A percentile compares a stretch with the other conserved stretches of the same genome.
These are phyloP conservation scores for Hypomontagnella monticulosa DNA, from an alignment of 495 filamentous ascomycete species.

Conservation along the genomic window DNA sequence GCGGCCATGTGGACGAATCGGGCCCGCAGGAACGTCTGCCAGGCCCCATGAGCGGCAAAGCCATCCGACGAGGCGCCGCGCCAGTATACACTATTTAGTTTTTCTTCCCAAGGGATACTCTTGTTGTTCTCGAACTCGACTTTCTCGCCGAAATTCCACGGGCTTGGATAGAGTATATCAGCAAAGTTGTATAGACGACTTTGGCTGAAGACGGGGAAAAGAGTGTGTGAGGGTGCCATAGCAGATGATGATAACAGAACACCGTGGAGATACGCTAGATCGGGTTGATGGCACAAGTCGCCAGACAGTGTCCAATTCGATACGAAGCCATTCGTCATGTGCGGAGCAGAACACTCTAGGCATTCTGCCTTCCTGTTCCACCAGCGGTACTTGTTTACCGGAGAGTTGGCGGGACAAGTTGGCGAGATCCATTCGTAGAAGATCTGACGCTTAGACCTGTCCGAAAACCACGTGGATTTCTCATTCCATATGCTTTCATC, in stretches of 20 bases:
- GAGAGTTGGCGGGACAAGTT: slow-evolving; percentile 66
- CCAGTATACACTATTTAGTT: slow-evolving; percentile 68
- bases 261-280: slow-evolving; percentile 76
- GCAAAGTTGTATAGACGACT: slow-evolving; percentile 69
- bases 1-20: slow-evolving; percentile 71
- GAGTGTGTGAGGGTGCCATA: slow-evolving; percentile 66
- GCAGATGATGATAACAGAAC: slow-evolving; percentile 71
- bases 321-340: slow-evolving; percentile 73
- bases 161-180: slow-evolving; percentile 78
- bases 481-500: slow-evolving; percentile 42
- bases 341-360: slow-evolving; percentile 66
- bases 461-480: slow-evolving; percentile 37
- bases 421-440: slow-evolving; percentile 62
- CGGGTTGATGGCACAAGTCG: slow-evolving; percentile 81
- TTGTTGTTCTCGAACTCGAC: slow-evolving; percentile 62
- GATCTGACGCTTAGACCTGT: slow-evolving; percentile 43
- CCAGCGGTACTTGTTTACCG: slow-evolving; percentile 57
- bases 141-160: slow-evolving; percentile 69
- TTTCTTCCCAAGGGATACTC: slow-evolving; percentile 61
- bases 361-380: slow-evolving; percentile 68
- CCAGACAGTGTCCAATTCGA: slow-evolving; percentile 69
- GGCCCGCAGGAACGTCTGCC: slow-evolving; percentile 60
- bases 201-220: slow-evolving; percentile 79
- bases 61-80: slow-evolving; percentile 61
- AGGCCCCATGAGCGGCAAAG: slow-evolving; percentile 48